Evolutionary conservation across 23 red algal species (phyloP).

Genomic region (Pyropia yezoensis): DNA sequence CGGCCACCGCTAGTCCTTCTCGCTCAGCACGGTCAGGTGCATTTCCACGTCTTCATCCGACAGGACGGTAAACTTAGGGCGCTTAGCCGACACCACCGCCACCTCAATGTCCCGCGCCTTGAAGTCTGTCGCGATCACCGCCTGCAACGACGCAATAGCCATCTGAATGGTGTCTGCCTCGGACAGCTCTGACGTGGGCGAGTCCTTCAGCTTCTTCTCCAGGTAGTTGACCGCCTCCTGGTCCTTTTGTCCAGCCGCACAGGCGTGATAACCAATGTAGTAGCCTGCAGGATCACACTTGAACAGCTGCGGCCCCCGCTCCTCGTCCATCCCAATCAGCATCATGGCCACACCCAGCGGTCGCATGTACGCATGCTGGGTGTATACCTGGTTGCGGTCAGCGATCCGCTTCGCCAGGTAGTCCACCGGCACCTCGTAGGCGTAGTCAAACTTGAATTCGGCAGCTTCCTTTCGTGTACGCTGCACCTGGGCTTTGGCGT

Average conservation of each 20-base stretch:
- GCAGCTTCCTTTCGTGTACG: slow-evolving; percentile 74
- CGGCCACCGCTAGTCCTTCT: slow-evolving; percentile 43
- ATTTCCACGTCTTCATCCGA: slow-evolving; percentile 68
- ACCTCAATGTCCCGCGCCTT: slow-evolving; percentile 83
- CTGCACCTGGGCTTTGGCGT: slow-evolving; percentile 79
- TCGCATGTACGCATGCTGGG: slow-evolving; percentile 98
- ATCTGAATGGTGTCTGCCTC: slow-evolving; percentile 72
- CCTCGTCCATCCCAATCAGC: slow-evolving; percentile 90
- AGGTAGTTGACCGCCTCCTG: slow-evolving; percentile 87
- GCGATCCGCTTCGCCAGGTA: slow-evolving; percentile 80
- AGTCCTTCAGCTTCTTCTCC: slow-evolving; percentile 83
- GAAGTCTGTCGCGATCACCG: slow-evolving; percentile 67
- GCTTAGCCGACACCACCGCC: slow-evolving; percentile 53
- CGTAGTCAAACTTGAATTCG: slow-evolving; percentile 83
- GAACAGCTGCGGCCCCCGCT: slow-evolving; percentile 80
- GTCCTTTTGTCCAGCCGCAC: slow-evolving; percentile 88
- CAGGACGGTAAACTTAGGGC: slow-evolving; percentile 63
- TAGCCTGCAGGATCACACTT: slow-evolving; percentile 96
- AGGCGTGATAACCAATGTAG: slow-evolving; percentile 88
- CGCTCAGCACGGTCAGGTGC: slow-evolving; percentile 56
- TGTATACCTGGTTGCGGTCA: slow-evolving; percentile 95
- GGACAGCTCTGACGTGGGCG: slow-evolving; percentile 38
- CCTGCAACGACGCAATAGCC: slow-evolving; percentile 78
- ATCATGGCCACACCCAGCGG: slow-evolving; percentile 83
- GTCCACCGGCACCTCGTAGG: slow-evolving; percentile 89